Conservation (phyloP, 108 stramenopile genomes). For the Asterionellopsis glacialis region DNA sequence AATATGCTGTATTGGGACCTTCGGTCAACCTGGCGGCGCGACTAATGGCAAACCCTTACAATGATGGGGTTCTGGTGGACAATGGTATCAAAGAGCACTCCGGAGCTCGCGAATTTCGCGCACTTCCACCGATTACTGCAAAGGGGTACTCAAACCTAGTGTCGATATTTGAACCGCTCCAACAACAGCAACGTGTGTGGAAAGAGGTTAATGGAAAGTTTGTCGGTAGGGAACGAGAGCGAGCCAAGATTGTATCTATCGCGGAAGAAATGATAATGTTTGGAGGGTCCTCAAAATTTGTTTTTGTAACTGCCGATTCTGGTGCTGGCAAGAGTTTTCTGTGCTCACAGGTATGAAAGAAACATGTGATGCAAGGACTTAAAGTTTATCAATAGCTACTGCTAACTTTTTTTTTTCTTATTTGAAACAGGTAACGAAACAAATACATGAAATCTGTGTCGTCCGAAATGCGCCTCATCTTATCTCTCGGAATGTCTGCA, state of each 20-base stretch:
- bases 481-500: neutral
- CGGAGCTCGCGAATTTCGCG: slow-evolving; percentile 38
- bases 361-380: too few species aligned
- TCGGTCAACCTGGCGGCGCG: slow-evolving; percentile 60
- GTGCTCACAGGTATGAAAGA: too few species aligned
- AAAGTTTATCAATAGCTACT: too few species aligned
- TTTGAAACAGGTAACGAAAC: slow-evolving; percentile 14
- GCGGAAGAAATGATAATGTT: slow-evolving; percentile 9
- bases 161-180: slow-evolving; percentile 50
- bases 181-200: neutral
- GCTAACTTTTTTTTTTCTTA: too few species aligned
- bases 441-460: slow-evolving; percentile 25
- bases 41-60: slow-evolving; percentile 36
- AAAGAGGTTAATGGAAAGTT: neutral
- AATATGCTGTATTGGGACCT: slow-evolving; percentile 63
- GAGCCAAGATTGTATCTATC: slow-evolving; percentile 7
- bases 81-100: slow-evolving; percentile 46
- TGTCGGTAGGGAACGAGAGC: slow-evolving; percentile 14
- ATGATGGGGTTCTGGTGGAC: slow-evolving; percentile 63
- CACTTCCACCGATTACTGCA: slow-evolving; percentile 49
- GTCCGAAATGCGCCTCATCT: neutral
- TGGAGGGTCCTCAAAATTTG: neutral
- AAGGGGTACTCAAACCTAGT: slow-evolving; percentile 64
- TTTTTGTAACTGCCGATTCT: neutral
- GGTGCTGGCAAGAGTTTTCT: neutral